Evolutionary conservation across 169 alveolate genomes (phyloP).

Genomic region (Plasmodium inui): DNA sequence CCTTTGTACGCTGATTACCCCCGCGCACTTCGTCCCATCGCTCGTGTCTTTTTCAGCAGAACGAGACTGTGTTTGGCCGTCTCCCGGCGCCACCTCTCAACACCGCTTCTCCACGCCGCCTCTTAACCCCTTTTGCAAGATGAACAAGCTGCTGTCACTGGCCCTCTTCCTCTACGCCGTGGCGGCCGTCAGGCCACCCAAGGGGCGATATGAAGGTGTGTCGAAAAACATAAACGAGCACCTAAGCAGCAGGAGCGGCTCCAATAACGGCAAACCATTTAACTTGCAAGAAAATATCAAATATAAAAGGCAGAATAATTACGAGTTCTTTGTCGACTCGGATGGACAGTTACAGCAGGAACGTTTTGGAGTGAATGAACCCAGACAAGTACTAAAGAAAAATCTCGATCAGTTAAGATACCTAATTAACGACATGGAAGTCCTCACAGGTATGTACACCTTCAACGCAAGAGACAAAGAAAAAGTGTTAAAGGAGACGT

Average conservation of each 20-base stretch:
- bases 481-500: constrained; percentile 63
- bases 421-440: constrained; percentile 54
- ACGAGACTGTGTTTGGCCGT: neutral
- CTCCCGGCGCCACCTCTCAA: too few relatives aligned
- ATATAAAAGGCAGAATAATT: constrained; percentile 62
- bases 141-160: constrained; percentile 14
- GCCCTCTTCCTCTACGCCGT: constrained; percentile 25
- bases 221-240: neutral
- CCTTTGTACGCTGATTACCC: neutral
- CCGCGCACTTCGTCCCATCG: too few relatives aligned
- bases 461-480: constrained; percentile 37
- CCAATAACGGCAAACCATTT: constrained; percentile 17
- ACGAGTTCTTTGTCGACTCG: constrained; percentile 22
- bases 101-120: neutral
- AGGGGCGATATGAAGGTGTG: neutral
- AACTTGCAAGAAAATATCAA: constrained; percentile 30
- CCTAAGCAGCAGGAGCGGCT: neutral
- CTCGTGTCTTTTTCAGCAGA: neutral
- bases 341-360: constrained; percentile 51
- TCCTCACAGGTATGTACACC: constrained; percentile 26
- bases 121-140: neutral
- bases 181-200: constrained; percentile 16
- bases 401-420: constrained; percentile 22
- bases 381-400: constrained; percentile 55
- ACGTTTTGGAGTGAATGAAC: constrained; percentile 29